phyloP scores from a whole-genome alignment of 495 filamentous ascomycete genomes.

The Parmelia sp. region DNA sequence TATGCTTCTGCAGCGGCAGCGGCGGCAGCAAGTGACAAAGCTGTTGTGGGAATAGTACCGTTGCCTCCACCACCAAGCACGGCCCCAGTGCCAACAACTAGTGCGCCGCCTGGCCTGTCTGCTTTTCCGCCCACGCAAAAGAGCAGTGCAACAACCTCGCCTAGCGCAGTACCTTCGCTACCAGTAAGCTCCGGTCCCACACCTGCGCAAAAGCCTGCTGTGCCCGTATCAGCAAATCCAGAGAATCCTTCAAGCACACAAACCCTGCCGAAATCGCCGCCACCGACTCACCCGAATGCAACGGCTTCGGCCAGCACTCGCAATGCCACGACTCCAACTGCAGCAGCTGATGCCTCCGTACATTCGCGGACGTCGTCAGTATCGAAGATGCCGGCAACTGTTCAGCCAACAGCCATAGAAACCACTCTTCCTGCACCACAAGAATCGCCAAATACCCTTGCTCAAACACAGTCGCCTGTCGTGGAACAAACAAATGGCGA shows the following conservation, averaged over 20 bases:
- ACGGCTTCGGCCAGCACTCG: conserved; percentile 29
- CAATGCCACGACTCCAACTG: conserved; percentile 33
- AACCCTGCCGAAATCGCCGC: conserved; percentile 46
- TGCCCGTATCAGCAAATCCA: conserved; percentile 32
- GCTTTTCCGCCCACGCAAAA: conserved; percentile 39
- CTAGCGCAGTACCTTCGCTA: conserved; percentile 47
- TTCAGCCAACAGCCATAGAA: conserved; percentile 29
- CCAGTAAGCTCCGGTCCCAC: conserved; percentile 36
- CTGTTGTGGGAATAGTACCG: conserved; percentile 80
- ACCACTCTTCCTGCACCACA: conserved; percentile 27
- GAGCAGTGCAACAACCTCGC: conserved; percentile 49
- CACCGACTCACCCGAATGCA: conserved; percentile 38
- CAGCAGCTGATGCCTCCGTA: conserved; percentile 10
- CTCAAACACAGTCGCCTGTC: conserved; percentile 18
- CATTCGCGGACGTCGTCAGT: conserved; percentile 15
- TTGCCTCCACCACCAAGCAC: conserved; percentile 70
- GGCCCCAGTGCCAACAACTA: conserved; percentile 10
- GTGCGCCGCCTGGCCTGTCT: conserved; percentile 41
- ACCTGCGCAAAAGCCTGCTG: conserved; percentile 38
- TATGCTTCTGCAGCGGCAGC: conserved; percentile 96
- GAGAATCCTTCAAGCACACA: conserved; percentile 34
- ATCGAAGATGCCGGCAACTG: conserved; percentile 8
- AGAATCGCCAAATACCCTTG: conserved; percentile 19
- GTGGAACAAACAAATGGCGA: conserved; percentile 51
- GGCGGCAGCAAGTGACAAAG: conserved; percentile 87